Conservation (phyloP, 257 asterid genomes). For the Ajuga chamaepitys region DNA sequence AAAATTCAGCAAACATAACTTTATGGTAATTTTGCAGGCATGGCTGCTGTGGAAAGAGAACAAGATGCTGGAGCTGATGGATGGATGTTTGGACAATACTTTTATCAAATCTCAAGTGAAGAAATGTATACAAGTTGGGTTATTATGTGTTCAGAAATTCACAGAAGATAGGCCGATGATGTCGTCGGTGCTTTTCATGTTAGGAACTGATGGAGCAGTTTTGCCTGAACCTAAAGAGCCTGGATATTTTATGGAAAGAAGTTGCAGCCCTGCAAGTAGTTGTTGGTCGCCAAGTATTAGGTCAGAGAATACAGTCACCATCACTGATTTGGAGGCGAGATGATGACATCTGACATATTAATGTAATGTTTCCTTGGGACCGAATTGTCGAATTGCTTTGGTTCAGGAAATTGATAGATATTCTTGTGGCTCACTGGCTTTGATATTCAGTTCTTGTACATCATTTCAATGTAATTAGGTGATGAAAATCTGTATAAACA, state of each 20-base stretch:
- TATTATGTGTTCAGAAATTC: slow-evolving; percentile 29
- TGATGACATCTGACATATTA: background rate
- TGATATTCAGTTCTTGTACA: no score
- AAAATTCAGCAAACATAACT: background rate
- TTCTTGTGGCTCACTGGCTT: background rate
- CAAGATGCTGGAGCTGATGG: slow-evolving; percentile 22
- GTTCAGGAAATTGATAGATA: background rate
- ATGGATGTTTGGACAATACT: slow-evolving; percentile 12
- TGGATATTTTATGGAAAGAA: slow-evolving; percentile 25
- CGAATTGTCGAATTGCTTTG: background rate
- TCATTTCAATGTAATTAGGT: no score
- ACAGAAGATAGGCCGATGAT: slow-evolving; percentile 27
- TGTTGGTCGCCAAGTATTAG: background rate
- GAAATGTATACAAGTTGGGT: slow-evolving; percentile 34
- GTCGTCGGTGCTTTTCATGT: slow-evolving; percentile 31
- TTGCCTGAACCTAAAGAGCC: slow-evolving; percentile 34
- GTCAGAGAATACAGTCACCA: background rate
- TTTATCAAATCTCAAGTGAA: slow-evolving; percentile 27
- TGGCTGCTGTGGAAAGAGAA: slow-evolving; percentile 34
- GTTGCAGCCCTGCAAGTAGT: background rate
- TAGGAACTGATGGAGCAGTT: slow-evolving; percentile 20
- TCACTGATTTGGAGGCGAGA: slow-evolving; percentile 23
- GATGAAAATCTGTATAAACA: no score
- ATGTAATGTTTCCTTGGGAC: background rate
- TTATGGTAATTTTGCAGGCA: slow-evolving; percentile 19